Percentiles rank a stretch among this genome's conserved stretches.
Conservation (phyloP, 2,329 filamentous ascomycete species). For the Diaporthe citrichinensis region DNA sequence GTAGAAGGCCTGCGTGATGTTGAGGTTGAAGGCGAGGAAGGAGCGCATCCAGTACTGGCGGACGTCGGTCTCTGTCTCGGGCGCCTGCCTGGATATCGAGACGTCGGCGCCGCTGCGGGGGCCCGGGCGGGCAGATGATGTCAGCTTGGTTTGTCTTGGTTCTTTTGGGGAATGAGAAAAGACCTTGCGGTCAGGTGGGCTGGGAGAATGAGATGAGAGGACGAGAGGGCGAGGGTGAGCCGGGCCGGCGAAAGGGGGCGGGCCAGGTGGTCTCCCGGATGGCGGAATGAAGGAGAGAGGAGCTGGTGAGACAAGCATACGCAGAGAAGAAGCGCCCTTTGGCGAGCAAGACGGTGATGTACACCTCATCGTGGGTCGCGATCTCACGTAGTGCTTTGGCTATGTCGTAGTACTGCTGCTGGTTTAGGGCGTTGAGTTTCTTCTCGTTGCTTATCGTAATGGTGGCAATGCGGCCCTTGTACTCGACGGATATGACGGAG, state of each 20-base stretch:
- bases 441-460: constrained; percentile 88
- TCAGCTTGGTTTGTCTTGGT: not conserved
- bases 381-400: constrained; percentile 82
- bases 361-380: constrained; percentile 83
- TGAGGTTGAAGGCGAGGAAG: constrained; percentile 90
- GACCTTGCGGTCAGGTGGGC: constrained; percentile 16
- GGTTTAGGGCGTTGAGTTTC: constrained; percentile 88
- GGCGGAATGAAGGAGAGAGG: constrained; percentile 30
- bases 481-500: constrained; percentile 70
- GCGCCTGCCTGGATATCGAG: constrained; percentile 62
- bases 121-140: constrained; percentile 11
- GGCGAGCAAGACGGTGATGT: constrained; percentile 86
- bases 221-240: constrained; percentile 28
- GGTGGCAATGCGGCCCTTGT: constrained; percentile 79
- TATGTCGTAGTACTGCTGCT: constrained; percentile 82
- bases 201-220: constrained; percentile 21
- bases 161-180: not conserved
- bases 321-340: constrained; percentile 91
- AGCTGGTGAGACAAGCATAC: constrained; percentile 64
- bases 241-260: not conserved
- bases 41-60: constrained; percentile 72
- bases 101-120: constrained; percentile 83
- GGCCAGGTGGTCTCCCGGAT: not conserved
- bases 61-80: constrained; percentile 54
- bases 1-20: constrained; percentile 91